Conservation (phyloP, 2,329 filamentous ascomycete species). For the Cryphonectria nitschkei region DNA sequence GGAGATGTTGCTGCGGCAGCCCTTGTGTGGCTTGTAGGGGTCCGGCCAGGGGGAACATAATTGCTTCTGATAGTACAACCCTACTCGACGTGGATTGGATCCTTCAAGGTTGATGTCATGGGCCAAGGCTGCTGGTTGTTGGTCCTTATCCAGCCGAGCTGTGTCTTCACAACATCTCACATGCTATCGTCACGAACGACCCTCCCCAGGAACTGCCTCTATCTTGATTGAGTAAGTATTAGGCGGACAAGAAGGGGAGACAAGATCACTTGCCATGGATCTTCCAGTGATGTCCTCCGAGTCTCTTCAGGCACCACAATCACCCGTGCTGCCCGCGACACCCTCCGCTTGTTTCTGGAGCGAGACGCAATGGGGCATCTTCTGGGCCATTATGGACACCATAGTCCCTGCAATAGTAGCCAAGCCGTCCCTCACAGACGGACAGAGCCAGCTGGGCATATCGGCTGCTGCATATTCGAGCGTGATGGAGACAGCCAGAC, state of each 20-base stretch:
- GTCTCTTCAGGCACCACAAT: conserved; percentile 24
- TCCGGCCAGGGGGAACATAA: background rate
- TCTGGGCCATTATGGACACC: conserved; percentile 60
- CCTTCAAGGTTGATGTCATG: background rate
- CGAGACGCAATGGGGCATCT: conserved; percentile 56
- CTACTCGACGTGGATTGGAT: background rate
- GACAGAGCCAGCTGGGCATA: conserved; percentile 48
- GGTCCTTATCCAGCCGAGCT: background rate
- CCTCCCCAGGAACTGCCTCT: background rate
- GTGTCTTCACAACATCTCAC: background rate
- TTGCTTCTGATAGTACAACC: background rate
- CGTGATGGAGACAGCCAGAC: conserved; percentile 45
- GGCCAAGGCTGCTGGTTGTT: background rate
- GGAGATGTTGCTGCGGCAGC: background rate
- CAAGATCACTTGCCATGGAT: background rate
- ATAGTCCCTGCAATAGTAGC: conserved; percentile 62
- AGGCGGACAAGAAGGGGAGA: background rate
- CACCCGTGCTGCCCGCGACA: conserved; percentile 34
- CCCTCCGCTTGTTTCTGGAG: conserved; percentile 45
- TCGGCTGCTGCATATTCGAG: conserved; percentile 54
- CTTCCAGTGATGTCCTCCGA: conserved; percentile 17
- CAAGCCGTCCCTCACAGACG: conserved; percentile 44
- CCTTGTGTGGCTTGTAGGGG: background rate
- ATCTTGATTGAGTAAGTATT: background rate
- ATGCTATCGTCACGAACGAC: background rate